phyloP scores from a whole-genome alignment of 2,329 filamentous ascomycete genomes.

The Neofusicoccum ribis region DNA sequence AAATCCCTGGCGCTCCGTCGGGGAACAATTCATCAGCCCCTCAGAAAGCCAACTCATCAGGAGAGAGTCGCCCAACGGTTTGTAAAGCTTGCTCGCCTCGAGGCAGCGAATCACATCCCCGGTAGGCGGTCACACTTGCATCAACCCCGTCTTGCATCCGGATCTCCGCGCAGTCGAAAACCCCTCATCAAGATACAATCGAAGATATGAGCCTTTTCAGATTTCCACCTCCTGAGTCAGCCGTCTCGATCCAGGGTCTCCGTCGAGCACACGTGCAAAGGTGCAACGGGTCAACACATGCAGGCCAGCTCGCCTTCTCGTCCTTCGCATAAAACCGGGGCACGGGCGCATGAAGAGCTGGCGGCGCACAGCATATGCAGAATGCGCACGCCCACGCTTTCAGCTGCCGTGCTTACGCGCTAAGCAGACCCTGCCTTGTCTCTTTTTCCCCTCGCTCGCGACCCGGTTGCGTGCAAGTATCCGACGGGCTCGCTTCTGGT shows the following conservation, averaged over 20 bases:
- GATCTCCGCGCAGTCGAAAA: constrained; percentile 6
- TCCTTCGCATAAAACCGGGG: background rate
- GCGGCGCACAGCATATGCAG: constrained; percentile 9
- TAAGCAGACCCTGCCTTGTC: background rate
- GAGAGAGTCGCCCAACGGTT: background rate
- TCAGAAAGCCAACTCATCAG: constrained; percentile 6
- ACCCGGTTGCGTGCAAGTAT: background rate
- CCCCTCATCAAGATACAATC: background rate
- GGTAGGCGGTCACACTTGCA: background rate
- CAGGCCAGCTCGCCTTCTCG: too few species aligned
- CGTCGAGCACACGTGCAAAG: background rate
- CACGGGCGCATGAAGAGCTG: background rate
- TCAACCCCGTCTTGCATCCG: background rate
- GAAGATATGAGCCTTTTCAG: background rate
- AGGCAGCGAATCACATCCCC: background rate
- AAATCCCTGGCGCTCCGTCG: background rate
- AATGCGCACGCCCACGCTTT: background rate
- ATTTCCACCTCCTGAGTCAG: constrained; percentile 3
- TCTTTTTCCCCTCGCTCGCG: background rate
- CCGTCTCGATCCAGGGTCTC: background rate
- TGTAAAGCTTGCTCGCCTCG: background rate
- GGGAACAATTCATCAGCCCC: constrained; percentile 5
- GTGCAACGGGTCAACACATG: background rate
- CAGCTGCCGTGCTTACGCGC: constrained; percentile 6
- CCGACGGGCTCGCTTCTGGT: background rate